phyloP scores from a whole-genome alignment of 176 grass and related monocot genomes.

The Musa itinerans region DNA sequence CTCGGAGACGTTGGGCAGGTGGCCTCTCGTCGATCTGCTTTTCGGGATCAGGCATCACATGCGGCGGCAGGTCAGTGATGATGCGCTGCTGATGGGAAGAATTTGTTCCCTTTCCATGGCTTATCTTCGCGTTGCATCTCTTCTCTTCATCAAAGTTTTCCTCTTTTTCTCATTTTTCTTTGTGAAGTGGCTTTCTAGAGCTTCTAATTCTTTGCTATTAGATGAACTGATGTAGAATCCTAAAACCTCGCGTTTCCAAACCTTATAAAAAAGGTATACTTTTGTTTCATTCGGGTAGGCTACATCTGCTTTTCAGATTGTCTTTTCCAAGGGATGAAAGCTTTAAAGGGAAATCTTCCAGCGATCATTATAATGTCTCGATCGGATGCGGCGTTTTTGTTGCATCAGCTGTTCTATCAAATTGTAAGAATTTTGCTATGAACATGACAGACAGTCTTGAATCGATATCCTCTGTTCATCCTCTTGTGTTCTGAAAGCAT shows the following conservation, averaged over 20 bases:
- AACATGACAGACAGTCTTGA: no score
- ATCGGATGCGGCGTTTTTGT: not conserved
- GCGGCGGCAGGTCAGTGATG: conserved; percentile 53
- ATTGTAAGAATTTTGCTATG: not conserved
- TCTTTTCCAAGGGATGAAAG: not conserved
- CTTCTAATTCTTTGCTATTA: not conserved
- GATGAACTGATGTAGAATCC: not conserved
- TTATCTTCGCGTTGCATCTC: not conserved
- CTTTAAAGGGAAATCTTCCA: not conserved
- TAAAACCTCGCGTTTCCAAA: not conserved
- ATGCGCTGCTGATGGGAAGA: not conserved
- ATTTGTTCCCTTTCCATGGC: not conserved
- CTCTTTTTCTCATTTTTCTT: not conserved
- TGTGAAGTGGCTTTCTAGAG: not conserved
- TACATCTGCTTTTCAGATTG: not conserved
- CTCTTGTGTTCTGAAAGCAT: no score
- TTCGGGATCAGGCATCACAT: conserved; percentile 88
- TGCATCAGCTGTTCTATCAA: not conserved
- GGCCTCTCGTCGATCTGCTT: conserved; percentile 73
- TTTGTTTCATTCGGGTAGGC: no score
- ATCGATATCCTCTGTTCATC: no score
- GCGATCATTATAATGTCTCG: not conserved
- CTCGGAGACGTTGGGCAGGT: conserved; percentile 75
- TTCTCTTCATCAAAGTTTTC: not conserved
- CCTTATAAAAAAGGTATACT: no score